Conservation (phyloP, 768 basidiomycete species). For the Macrolepiota fuliginosa region DNA sequence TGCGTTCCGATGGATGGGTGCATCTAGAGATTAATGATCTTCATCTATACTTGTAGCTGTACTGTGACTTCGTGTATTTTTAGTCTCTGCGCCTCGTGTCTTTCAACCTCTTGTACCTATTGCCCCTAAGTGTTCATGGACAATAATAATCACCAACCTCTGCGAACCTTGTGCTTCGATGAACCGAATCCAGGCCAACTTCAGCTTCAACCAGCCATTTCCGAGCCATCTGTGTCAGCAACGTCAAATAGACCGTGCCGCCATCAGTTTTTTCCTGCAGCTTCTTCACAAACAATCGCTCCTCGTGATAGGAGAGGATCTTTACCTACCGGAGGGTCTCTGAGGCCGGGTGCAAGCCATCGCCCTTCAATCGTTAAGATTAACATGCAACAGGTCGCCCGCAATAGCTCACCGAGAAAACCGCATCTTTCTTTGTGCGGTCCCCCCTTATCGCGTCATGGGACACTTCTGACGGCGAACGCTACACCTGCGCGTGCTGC, state of each 20-base stretch:
- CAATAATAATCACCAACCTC: neutral
- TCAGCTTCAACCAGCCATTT: neutral
- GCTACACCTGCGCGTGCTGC: constrained; percentile 46
- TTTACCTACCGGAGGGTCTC: neutral
- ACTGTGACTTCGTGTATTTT: neutral
- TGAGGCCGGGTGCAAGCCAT: neutral
- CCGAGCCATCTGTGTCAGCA: neutral
- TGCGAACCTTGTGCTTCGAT: neutral
- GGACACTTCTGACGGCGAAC: constrained; percentile 52
- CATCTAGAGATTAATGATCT: neutral
- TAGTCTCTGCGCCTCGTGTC: neutral
- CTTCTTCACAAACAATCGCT: neutral
- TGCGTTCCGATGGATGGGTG: too few relatives aligned
- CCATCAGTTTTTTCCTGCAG: neutral
- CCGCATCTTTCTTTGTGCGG: neutral
- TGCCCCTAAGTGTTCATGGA: neutral
- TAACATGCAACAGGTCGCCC: neutral
- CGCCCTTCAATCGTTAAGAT: neutral
- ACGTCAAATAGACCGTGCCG: neutral
- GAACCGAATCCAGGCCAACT: neutral
- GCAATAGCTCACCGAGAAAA: too few relatives aligned
- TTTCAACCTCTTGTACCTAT: neutral
- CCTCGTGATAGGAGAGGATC: neutral
- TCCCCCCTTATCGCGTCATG: neutral
- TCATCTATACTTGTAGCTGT: neutral